Evolutionary conservation across 805 yeast genomes (phyloP), one percentile per base, ranked within the genome.

Genomic region (Metschnikowia noctiluminum): DNA sequence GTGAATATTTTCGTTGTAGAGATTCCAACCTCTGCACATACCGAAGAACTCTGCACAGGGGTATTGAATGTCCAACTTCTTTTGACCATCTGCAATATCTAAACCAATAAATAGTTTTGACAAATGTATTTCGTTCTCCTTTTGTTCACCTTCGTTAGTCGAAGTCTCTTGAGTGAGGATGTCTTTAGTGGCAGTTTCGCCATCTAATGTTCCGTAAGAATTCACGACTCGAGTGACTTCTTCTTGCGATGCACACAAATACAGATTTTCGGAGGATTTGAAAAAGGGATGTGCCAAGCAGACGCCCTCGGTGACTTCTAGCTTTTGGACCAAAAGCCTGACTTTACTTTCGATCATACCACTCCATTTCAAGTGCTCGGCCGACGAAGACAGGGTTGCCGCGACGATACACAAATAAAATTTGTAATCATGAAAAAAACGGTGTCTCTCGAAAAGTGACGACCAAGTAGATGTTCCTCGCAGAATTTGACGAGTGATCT

Each of bases 341-440:
- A 92, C 65, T 66, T 85, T 89, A 58, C 96, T 84, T 66, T 94
- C 98, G 9, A 94, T 92, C 71, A 92, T 73, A 10, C 99, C 98
- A 56, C 88, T 82, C 95, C 96, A 94, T 58, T 86, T 87, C 48
- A 84, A 68, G 61, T 92, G 97, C 48, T 90, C 90, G 62, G 90
- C 98, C 47, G 80, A 79, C 1, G 79, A 70, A 7, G 85, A 87
- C 53, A 73, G 77, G 0, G 97, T 86, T 2, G 87, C 82, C 0
- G 90, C 92, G 46, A 87, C 82, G 3, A 92, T 76, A 31, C 94
- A 86, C 48, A 94, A 67, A 62, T 94, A 94, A 65, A 89, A 89
- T 64, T 89, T 92, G 70, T 94, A 92, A 53, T 77, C 78, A 63
- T 74, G 79, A 70, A 94, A 94, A 63, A 89, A 94, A 40, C 82